Evolutionary conservation across 441 rosid species (phyloP).

Genomic region (Pelargonium citronellum): DNA sequence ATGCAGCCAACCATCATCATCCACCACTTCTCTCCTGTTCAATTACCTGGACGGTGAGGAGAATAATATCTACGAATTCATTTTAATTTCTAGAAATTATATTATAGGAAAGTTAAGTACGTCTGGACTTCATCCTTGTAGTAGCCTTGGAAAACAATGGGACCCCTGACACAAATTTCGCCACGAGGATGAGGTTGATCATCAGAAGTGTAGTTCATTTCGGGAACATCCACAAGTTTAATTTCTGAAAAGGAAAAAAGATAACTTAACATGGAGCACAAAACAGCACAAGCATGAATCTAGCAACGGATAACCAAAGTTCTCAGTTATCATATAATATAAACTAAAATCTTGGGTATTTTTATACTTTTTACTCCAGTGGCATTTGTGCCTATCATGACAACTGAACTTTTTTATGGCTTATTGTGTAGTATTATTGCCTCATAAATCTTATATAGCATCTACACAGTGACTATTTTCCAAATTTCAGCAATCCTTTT

Average conservation of each 20-base stretch:
- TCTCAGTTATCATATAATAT: too few relatives aligned
- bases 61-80: slow-evolving; percentile 12
- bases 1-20: slow-evolving; percentile 94
- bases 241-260: slow-evolving; percentile 51
- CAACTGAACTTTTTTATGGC: too few relatives aligned
- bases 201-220: slow-evolving; percentile 87
- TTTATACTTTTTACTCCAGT: too few relatives aligned
- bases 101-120: slow-evolving; percentile 31
- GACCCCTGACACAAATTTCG: slow-evolving; percentile 96
- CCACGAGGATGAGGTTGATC: slow-evolving; percentile 92
- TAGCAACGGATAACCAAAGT: too few relatives aligned
- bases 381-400: too few relatives aligned
- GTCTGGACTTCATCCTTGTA: slow-evolving; percentile 92
- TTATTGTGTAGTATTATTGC: too few relatives aligned
- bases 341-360: too few relatives aligned
- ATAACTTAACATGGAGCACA: slow-evolving; percentile 10
- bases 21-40: slow-evolving; percentile 79
- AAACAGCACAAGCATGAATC: background rate
- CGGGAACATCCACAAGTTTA: slow-evolving; percentile 94
- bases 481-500: too few relatives aligned
- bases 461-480: too few relatives aligned
- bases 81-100: slow-evolving; percentile 11
- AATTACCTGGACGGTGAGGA: slow-evolving; percentile 12
- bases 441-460: too few relatives aligned
- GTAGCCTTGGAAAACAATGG: slow-evolving; percentile 72